Base-by-base conservation (phyloP, 2,329 filamentous ascomycete species). In the Ophiocordyceps camponoti-saundersi region DNA sequence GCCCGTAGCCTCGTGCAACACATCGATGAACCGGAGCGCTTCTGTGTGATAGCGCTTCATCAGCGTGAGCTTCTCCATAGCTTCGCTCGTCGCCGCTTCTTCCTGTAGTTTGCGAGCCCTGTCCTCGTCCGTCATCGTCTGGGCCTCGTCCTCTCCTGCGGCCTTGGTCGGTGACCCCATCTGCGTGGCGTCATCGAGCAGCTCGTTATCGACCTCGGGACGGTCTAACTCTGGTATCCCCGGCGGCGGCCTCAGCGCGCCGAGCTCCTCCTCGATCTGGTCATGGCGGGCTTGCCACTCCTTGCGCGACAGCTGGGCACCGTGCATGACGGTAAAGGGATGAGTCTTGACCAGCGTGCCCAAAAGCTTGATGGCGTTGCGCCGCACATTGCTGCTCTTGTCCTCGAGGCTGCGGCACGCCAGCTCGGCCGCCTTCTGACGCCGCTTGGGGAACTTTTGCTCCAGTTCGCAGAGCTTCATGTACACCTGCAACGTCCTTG, bases 321-420 rank as follows among this genome's bases (percentile, higher is more conserved):
- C 89, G 56, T 96, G 88, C 68, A 95, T 82, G 18, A 89, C 80
- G 36, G 84, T 87, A 57, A 95, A 98, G 2, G 92, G 92, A 61
- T 98, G 92, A 0, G 89, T 95, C 51, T 89, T 87, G 55, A 98
- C 86, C 7, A 98, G 70, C 42, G 84, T 84, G 6, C 82, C 85
- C 1, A 98, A 72, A 7, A 98, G 69, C 63, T 95, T 96, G 61
- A 98, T 92, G 2, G 92, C 89, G 60, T 96, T 96, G 49, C 89
- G 78, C 51, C 92, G 77, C 30, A 98, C 92, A 57, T 96, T 94
- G 64, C 92, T 98, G 66, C 90, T 96, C 71, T 94, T 96, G 67
- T 98, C 93, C 62, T 95, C 86, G 3, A 98, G 71, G 61, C 90
- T 96, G 55, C 85, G 78, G 48, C 85, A 81, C 1, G 92, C 89